Base-by-base conservation (phyloP, 495 filamentous ascomycete species). In the Hyaloscypha variabilis region DNA sequence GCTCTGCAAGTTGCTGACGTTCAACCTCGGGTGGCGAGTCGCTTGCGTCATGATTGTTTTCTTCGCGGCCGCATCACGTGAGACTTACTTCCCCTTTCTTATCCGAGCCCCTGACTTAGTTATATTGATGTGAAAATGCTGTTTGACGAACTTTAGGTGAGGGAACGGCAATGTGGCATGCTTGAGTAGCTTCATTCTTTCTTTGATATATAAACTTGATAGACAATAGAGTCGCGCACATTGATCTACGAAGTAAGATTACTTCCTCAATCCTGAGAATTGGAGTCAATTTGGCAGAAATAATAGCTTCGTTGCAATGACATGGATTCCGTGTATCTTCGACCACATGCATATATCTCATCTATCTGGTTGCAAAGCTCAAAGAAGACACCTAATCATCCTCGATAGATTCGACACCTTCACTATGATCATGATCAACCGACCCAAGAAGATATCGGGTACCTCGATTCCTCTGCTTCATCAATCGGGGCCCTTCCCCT, bases 11-110 rank as follows among this genome's bases (percentile, higher is more conserved):
- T 34, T 52, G 39, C 59, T 31, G 54, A 31, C 34, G 25, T 34
- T 56, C 24, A 59, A 59, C 29, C 57, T 46, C 25, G 57, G 57
- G 34, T 17, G 39, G 30, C 8, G 31, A 59, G 34, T 66, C 49
- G 50, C 55, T 26, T 60, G 65, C 65, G 65, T 67, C 65, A 67
- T 62, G 49, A 67, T 36, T n/a, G 50, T 67, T 53, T 57, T 39
- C 31, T 11, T 29, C 10, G 46, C 56, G 57, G 39, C 49, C 56
- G 28, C 31, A 54, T 54, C 57, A 60, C 57, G 57, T 60, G 57
- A 60, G 39, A 46, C 39, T 46, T 6, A 34, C 13, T n/a, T n/a
- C n/a, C 39, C 39, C 39, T 46, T 17, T 17, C 14, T 17, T 46
- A 3, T 46, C 39, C 2, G 39, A 14, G 39, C 39, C 39, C 6